Base-by-base conservation (phyloP, 768 basidiomycete genomes). In the Tylopilus vinaceipallidus region DNA sequence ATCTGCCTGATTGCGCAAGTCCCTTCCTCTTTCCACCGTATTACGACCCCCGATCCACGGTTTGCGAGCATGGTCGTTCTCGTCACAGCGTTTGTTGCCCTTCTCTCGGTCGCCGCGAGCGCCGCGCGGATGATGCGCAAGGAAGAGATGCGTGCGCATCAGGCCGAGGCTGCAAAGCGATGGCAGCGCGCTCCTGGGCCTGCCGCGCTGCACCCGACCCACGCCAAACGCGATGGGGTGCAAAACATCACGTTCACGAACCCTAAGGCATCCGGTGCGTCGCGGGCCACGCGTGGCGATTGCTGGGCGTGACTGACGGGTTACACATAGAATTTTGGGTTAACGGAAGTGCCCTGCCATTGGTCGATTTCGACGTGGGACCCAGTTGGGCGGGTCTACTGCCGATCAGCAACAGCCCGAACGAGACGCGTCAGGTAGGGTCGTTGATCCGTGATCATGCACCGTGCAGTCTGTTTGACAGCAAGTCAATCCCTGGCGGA, bases 321-420 rank as follows among this genome's bases (percentile, higher is more conserved):
- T 39, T 9, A 20, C 19, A 14, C 19, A 6, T 17, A 86, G 86
- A 84, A 56, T 89, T 87, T 61, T 87, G 72, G 58, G 87, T 90
- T 14, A 71, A 88, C 54, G 87, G 87, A 1, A 74, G 68, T 36
- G 71, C 66, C 29, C 81, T 90, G 37, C 87, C 88, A 5, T 71
- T 82, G 36, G 82, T 89, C 17, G 74, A 83, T 56, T 89, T 84
- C 55, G 85, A 89, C 56, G 72, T 87, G 33, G 88, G 87, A 3
- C 83, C 86, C 3, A 86, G 83, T 54, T 89, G 85, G 84, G 71
- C 85, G 4, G 88, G 88, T 8, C 68, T 90, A 20, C 59, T 90
- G 45, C 88, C 88, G 3, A 88, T 90, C 46, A 88, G 84, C 53
- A 60, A 64, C 27, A 67, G 73, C 8, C 34, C 73, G 10, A 73